Evolutionary conservation across 768 basidiomycete species (phyloP), one percentile per base, ranked within the genome.

Genomic region (Psilocybe sp.): DNA sequence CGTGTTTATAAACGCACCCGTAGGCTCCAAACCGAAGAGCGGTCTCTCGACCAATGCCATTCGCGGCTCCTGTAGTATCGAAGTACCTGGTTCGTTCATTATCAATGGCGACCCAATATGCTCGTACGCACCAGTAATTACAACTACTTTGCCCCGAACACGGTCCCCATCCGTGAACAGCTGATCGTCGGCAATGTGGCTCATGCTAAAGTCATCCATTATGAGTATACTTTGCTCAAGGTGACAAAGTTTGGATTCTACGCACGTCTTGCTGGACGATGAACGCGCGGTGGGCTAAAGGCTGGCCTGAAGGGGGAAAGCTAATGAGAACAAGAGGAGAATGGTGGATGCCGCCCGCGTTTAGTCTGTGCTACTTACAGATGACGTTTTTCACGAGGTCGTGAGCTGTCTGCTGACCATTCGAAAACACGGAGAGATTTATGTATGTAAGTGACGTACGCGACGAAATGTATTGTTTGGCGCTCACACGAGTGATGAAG

Each of bases 31-130:
- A 79, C n/a, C 65, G 68, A 7, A 76, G 54, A 4, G 81, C 81
- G 2, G 75, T 63, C 52, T 79, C 75, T 60, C 66, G 74, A 42
- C 80, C 81, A 49, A 83, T 80, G 2, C 80, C 80, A 60, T 75
- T 75, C 5, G 72, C 76, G 43, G 73, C 77, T 50, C 78, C 77
- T 79, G 32, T 43, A 46, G 1, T 44, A 9, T 19, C 31, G 38
- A 20, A 28, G 20, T 14, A 13, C 1, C 35, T 19, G 44, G 19
- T 23, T 48, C 16, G 20, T 28, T 48, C 32, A 38, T 9, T 36
- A 14, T 44, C 13, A 31, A 39, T 20, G 18, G n/a, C 13, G 13
- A 15, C 18, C 40, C 39, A n/a, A 45, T 31, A 44, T 47, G 10
- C 13, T 15, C n/a, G 34, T 16, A 39, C 59, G 13, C 37, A 78